Evolutionary conservation across 306 rosid species (phyloP), one percentile per base, ranked within the genome.

Genomic region (Prosopis cineraria): DNA sequence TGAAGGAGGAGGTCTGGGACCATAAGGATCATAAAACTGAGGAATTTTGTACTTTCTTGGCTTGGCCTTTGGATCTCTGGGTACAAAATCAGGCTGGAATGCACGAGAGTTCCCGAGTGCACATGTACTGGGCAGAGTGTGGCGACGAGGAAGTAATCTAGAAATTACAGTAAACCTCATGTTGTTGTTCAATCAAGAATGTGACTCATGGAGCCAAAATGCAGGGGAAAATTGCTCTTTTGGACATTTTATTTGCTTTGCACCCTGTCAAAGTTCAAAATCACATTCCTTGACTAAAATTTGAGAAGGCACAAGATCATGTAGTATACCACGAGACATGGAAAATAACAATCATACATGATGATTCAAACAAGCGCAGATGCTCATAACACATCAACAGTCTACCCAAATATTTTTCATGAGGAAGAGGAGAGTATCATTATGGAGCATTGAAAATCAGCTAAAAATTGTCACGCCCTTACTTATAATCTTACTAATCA

Each of bases 1-100:
- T 6, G 87, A 86, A 7, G 89, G 87, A 68, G 89, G 89, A 69
- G 89, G 81, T 73, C 84, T 68, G 59, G 89, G 87, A 59, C 83
- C 87, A 73, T 82, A 86, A 10, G 89, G 87, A 75, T 86, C 66
- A 64, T 86, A 85, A 56, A 65, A 77, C 30, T 82, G 85, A 60
- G 89, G 89, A 69, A 85, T 82, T 80, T 82, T 82, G 76, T 79
- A 85, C 64, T 62, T 85, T 53, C 17, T 80, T 76, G 83, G 81
- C 68, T 70, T 86, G 74, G 70, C 78, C 58, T 68, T 75, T n/a
- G 86, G 37, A 63, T 85, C 87, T 80, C 74, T 74, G 50, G 78
- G 25, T 72, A 53, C 82, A 76, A 73, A 77, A 73, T 69, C 84
- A 37, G 87, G 37, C 67, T 82, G 87, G 53, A 86, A 73, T 10